Conservation (phyloP, 805 yeast species). For the Lipomyces sp. region DNA sequence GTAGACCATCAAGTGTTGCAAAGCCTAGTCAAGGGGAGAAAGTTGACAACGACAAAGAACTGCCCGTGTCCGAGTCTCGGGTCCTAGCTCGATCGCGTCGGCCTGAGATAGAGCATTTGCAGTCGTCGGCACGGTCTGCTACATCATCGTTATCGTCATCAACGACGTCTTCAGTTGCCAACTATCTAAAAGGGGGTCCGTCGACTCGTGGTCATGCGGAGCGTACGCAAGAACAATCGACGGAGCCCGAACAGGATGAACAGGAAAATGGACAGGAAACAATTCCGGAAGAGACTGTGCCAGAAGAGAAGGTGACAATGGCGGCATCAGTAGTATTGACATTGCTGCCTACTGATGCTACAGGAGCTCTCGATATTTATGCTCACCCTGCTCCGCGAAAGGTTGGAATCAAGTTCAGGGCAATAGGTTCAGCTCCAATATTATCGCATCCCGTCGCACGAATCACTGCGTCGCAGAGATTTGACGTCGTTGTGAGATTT, state of each 20-base stretch:
- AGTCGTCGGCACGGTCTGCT: slow-evolving; percentile 1
- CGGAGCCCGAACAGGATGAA: not conserved
- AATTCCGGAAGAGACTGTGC: slow-evolving; percentile 43
- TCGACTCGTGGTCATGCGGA: not conserved
- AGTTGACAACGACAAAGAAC: not conserved
- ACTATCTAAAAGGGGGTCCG: slow-evolving; percentile 5
- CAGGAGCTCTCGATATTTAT: slow-evolving; percentile 41
- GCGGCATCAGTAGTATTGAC: slow-evolving; percentile 45
- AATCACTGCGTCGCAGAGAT: slow-evolving; percentile 53
- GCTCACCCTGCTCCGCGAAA: slow-evolving; percentile 39
- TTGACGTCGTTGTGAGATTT: slow-evolving; percentile 53
- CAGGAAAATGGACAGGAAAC: slow-evolving; percentile 21
- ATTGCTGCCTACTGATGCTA: slow-evolving; percentile 43
- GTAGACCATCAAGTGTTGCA: not conserved
- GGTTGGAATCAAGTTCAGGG: slow-evolving; percentile 55
- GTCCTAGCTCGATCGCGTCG: not conserved
- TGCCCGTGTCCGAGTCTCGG: not conserved
- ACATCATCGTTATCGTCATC: slow-evolving; percentile 2
- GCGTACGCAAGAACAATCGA: not conserved
- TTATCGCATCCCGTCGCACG: slow-evolving; percentile 54
- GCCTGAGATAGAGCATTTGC: not conserved
- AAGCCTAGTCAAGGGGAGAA: not conserved
- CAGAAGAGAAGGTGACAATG: slow-evolving; percentile 42
- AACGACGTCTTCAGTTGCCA: slow-evolving; percentile 3
- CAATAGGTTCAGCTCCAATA: slow-evolving; percentile 60